phyloP scores from a whole-genome alignment of 371 early-diverging fungal species.

The Gilbertella persicaria region DNA sequence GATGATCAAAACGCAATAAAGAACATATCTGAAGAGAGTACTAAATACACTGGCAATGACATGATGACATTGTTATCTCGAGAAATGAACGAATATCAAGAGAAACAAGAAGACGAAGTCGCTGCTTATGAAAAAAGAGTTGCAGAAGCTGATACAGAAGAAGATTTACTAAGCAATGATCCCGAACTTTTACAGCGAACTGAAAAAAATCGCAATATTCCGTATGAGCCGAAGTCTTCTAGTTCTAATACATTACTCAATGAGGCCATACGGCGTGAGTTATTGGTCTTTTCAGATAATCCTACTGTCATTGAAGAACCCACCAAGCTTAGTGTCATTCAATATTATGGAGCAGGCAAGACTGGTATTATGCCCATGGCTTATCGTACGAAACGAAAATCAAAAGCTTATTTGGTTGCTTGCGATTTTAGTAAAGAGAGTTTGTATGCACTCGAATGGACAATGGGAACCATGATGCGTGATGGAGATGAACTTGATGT shows the following conservation, averaged over 20 bases:
- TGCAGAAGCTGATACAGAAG: slow-evolving; percentile 8
- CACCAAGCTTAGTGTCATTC: background rate
- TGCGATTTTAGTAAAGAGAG: slow-evolving; percentile 48
- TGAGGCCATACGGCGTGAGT: background rate
- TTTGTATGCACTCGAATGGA: slow-evolving; percentile 52
- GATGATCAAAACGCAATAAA: too few relatives aligned
- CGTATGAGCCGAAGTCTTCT: slow-evolving; percentile 14
- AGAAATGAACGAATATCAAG: slow-evolving; percentile 17
- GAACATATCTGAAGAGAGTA: too few relatives aligned
- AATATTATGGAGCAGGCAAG: slow-evolving; percentile 34
- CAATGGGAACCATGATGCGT: slow-evolving; percentile 58
- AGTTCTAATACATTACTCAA: slow-evolving; percentile 2
- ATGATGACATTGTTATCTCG: slow-evolving; percentile 18
- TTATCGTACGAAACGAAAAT: slow-evolving; percentile 12
- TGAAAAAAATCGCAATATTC: slow-evolving; percentile 36
- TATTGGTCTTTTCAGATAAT: slow-evolving; percentile 21
- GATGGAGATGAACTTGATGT: slow-evolving; percentile 59
- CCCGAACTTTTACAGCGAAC: slow-evolving; percentile 27
- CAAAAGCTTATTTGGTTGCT: slow-evolving; percentile 39
- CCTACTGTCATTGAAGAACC: slow-evolving; percentile 10
- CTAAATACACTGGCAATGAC: too few relatives aligned
- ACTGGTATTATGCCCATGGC: slow-evolving; percentile 15
- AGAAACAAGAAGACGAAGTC: slow-evolving; percentile 2
- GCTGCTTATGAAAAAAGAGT: slow-evolving; percentile 10
- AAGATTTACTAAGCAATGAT: slow-evolving; percentile 14